Evolutionary conservation across 106 monocot species (phyloP), one percentile per base, ranked within the genome.

Genomic region (Acorus calamus): DNA sequence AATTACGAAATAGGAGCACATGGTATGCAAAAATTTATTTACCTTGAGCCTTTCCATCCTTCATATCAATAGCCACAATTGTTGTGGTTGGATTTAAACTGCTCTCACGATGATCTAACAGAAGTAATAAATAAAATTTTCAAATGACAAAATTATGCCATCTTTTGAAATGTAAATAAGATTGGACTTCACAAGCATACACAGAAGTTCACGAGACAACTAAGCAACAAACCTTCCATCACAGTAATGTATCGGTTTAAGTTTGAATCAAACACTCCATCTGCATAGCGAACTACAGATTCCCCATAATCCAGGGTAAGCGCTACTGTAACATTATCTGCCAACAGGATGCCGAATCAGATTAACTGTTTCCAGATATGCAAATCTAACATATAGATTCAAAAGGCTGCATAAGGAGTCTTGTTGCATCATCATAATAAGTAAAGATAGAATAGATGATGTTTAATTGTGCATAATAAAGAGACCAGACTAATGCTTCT

Each of bases 291-390:
- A 8, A 89, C 73, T 65, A 73, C 12, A 41, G 79, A 43, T 58
- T 62, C 89, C 67, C 84, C 84, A 87, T 81, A 89, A 74, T 94
- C 94, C 60, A 80, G 89, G 67, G 94, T 89, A 48, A 89, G 14
- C 64, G 94, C 84, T n/a, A 70, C 49, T 41, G 86, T 78, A 11
- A 46, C 46, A 55, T 63, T 46, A 74, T 68, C 89, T 87, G 75
- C 48, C 51, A 53, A 71, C 41, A 66, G 3, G 66, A 53, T 7
- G 9, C 1, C 1, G 28, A 28, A 28, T 28, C 1, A 28, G 28
- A 28, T 28, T 28, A 28, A 28, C 28, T 28, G 28, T 28, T 28
- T 28, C 28, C 28, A 28, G 28, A 28, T 28, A 28, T 28, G 28
- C 28, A 28, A 0, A 28, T 28, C 28, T 28, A 28, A 28, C 28